These are phyloP conservation scores for Ustilago trichophora DNA, from an alignment of 1,284 basidiomycete species.

Conservation along the genomic window DNA sequence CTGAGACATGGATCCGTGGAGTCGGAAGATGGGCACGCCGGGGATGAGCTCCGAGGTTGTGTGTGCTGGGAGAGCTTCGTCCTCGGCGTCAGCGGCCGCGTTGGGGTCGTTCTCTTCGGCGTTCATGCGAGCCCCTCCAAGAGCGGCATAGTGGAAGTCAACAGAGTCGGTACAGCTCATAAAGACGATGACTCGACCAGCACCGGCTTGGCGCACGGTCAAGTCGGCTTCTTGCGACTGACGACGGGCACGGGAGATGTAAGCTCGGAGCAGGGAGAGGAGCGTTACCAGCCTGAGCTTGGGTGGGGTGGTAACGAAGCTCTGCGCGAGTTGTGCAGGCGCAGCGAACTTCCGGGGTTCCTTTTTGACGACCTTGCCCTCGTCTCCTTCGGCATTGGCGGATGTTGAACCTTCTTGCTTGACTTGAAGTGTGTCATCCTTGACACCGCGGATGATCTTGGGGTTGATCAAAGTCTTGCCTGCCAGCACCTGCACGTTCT, in stretches of 20 bases:
- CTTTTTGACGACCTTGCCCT: slow-evolving; percentile 68
- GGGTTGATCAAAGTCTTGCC: slow-evolving; percentile 77
- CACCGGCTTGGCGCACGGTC: slow-evolving; percentile 50
- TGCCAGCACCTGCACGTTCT: slow-evolving; percentile 91
- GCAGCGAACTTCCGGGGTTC: slow-evolving; percentile 77
- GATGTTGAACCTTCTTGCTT: background rate
- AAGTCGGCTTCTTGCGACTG: slow-evolving; percentile 27
- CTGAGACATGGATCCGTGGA: slow-evolving; percentile 91
- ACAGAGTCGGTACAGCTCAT: slow-evolving; percentile 96
- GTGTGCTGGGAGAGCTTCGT: slow-evolving; percentile 54
- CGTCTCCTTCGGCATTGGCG: background rate
- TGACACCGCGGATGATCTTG: slow-evolving; percentile 67
- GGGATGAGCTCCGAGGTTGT: slow-evolving; percentile 76
- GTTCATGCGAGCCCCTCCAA: slow-evolving; percentile 81
- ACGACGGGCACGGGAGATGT: slow-evolving; percentile 71
- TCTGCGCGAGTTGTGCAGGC: slow-evolving; percentile 92
- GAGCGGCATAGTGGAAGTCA: slow-evolving; percentile 92
- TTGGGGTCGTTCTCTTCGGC: slow-evolving; percentile 40
- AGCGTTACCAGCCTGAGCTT: slow-evolving; percentile 92
- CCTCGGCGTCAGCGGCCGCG: slow-evolving; percentile 46
- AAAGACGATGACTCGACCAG: slow-evolving; percentile 84
- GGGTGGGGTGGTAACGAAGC: slow-evolving; percentile 88
- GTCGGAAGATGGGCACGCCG: slow-evolving; percentile 79
- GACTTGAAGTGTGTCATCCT: slow-evolving; percentile 15
- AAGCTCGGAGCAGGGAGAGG: slow-evolving; percentile 76